phyloP scores from a whole-genome alignment of 1,284 basidiomycete genomes.

The Nidula niveotomentosa region DNA sequence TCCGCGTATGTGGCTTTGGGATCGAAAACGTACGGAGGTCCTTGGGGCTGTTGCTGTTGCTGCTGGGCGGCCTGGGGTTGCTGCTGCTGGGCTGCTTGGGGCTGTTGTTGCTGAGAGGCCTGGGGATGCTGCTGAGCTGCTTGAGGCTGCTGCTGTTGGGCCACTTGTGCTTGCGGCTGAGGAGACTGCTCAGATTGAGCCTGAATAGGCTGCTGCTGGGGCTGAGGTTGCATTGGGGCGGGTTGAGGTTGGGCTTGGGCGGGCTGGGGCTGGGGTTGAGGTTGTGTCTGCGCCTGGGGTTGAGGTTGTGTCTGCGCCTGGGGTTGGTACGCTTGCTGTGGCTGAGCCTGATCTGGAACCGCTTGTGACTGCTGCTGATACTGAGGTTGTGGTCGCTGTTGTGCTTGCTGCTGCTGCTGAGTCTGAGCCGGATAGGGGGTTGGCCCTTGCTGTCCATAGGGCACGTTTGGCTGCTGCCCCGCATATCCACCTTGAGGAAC shows the following conservation, averaged over 20 bases:
- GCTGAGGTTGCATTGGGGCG: conserved; percentile 17
- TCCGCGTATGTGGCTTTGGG: conserved; percentile 66
- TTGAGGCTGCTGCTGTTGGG: conserved; percentile 10
- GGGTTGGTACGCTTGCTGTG: conserved; percentile 6
- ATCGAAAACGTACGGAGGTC: conserved; percentile 72
- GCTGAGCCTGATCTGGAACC: conserved; percentile 11
- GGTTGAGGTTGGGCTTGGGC: conserved; percentile 13
- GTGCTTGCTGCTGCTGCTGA: conserved; percentile 8
- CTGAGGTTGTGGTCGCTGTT: conserved; percentile 11
- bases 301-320: conserved; percentile 18
- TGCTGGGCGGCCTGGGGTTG: not conserved
- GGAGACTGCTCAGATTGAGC: too few species aligned
- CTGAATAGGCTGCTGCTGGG: conserved; percentile 8
- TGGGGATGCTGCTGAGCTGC: conserved; percentile 9
- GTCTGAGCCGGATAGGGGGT: conserved; percentile 10
- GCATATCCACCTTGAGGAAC: not conserved
- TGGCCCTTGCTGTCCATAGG: conserved; percentile 13
- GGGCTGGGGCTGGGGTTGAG: conserved; percentile 13
- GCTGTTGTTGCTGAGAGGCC: not conserved
- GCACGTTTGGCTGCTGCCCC: conserved; percentile 2
- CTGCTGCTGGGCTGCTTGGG: conserved; percentile 4
- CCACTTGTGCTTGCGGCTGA: conserved; percentile 15
- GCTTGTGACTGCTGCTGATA: conserved; percentile 4
- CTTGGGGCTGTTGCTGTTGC: conserved; percentile 12
- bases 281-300: conserved; percentile 16